phyloP scores from a whole-genome alignment of 805 yeast genomes.

The Zygoascus bituminiphila region DNA sequence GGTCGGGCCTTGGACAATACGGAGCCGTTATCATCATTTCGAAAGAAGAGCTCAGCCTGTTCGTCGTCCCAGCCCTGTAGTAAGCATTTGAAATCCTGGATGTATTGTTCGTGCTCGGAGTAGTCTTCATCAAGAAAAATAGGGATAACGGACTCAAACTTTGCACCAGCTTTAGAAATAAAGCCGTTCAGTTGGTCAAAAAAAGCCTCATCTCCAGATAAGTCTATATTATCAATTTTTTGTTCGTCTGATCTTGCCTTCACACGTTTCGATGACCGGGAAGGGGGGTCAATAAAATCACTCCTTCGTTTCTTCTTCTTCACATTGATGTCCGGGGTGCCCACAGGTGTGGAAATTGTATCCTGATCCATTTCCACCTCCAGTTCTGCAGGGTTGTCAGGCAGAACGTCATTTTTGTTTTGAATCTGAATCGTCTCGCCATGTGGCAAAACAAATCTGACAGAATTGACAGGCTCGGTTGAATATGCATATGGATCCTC shows the following conservation, averaged over 20 bases:
- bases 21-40: conserved; percentile 2
- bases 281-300: background rate
- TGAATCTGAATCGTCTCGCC: conserved; percentile 8
- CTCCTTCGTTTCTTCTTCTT: background rate
- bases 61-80: conserved; percentile 31
- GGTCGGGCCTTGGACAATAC: background rate
- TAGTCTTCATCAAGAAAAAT: conserved; percentile 10
- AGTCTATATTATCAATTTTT: conserved; percentile 13
- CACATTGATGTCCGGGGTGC: background rate
- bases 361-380: background rate
- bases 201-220: conserved; percentile 20
- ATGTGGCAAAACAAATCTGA: conserved; percentile 13
- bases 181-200: conserved; percentile 18
- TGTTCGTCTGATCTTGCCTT: conserved; percentile 21
- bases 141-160: conserved; percentile 17
- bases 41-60: conserved; percentile 23
- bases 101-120: conserved; percentile 14
- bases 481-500: conserved; percentile 17
- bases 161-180: conserved; percentile 9
- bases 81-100: conserved; percentile 29
- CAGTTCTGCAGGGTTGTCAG: background rate
- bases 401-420: background rate
- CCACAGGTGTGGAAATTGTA: background rate
- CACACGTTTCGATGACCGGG: conserved; percentile 19
- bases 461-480: conserved; percentile 9